Percentiles rank a stretch among this genome's conserved stretches.
Conservation (phyloP, 2,329 filamentous ascomycete genomes). For the Penicillium sp. region DNA sequence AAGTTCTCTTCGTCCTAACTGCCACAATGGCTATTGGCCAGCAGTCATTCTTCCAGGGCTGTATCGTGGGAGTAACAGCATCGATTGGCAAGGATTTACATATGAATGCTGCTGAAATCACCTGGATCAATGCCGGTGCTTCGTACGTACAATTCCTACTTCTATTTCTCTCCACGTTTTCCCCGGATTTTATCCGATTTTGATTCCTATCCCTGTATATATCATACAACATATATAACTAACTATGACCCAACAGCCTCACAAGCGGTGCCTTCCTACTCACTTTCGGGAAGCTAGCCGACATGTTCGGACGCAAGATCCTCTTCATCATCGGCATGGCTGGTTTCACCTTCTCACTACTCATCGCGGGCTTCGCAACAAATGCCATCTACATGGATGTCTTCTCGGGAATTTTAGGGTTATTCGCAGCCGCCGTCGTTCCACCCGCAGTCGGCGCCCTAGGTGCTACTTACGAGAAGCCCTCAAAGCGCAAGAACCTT, state of each 20-base stretch:
- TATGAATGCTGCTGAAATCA: conserved; percentile 65
- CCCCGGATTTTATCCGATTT: neutral
- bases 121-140: conserved; percentile 65
- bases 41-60: conserved; percentile 58
- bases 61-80: conserved; percentile 61
- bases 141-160: conserved; percentile 41
- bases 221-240: neutral
- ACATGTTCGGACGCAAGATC: conserved; percentile 62
- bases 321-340: conserved; percentile 61
- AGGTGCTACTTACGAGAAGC: conserved; percentile 62
- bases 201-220: neutral
- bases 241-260: conserved; percentile 42
- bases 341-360: conserved; percentile 56
- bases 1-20: conserved; percentile 64
- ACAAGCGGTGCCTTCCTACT: conserved; percentile 64
- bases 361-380: conserved; percentile 60
- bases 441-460: conserved; percentile 64
- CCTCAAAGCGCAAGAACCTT: conserved; percentile 61
- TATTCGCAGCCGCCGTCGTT: conserved; percentile 63
- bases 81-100: conserved; percentile 58
- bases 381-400: conserved; percentile 60
- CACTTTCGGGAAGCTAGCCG: conserved; percentile 64
- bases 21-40: conserved; percentile 67
- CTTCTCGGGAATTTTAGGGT: conserved; percentile 62
- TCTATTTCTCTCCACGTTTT: neutral